Percentiles rank a stretch among this genome's conserved stretches.
phyloP scores from a whole-genome alignment of 192 early-diverging fungal genomes.

The Entomortierella beljakovae region DNA sequence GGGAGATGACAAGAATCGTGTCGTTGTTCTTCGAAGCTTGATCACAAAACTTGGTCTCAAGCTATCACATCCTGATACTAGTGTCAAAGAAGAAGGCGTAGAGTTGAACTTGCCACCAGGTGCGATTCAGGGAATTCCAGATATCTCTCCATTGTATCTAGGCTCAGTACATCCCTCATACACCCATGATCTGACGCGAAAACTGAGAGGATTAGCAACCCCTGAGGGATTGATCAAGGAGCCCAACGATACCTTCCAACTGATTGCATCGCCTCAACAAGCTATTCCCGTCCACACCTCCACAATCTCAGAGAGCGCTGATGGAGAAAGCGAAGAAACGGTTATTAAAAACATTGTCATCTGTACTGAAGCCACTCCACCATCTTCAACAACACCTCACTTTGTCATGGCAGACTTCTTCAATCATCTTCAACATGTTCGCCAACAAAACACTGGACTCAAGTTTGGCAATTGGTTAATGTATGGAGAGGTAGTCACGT shows the following conservation, averaged over 20 bases:
- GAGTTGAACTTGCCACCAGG: neutral
- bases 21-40: constrained; percentile 65
- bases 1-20: constrained; percentile 62
- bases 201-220: constrained; percentile 12
- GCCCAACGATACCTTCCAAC: constrained; percentile 53
- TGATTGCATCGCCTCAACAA: constrained; percentile 31
- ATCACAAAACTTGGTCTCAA: constrained; percentile 76
- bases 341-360: constrained; percentile 58
- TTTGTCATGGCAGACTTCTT: constrained; percentile 70
- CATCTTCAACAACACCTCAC: constrained; percentile 63
- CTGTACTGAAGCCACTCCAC: constrained; percentile 56
- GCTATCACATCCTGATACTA: constrained; percentile 14
- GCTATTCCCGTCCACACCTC: constrained; percentile 27
- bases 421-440: constrained; percentile 54
- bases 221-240: constrained; percentile 43
- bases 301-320: constrained; percentile 28
- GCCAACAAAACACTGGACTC: constrained; percentile 41
- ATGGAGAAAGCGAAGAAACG: constrained; percentile 50
- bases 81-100: neutral
- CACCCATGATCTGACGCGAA: constrained; percentile 7
- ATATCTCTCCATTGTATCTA: constrained; percentile 58
- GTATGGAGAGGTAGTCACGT: constrained; percentile 81
- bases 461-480: constrained; percentile 79
- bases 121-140: constrained; percentile 45
- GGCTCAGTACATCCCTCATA: constrained; percentile 20